Evolutionary conservation across 768 basidiomycete genomes (phyloP).

Genomic region (Suillus variegatus): DNA sequence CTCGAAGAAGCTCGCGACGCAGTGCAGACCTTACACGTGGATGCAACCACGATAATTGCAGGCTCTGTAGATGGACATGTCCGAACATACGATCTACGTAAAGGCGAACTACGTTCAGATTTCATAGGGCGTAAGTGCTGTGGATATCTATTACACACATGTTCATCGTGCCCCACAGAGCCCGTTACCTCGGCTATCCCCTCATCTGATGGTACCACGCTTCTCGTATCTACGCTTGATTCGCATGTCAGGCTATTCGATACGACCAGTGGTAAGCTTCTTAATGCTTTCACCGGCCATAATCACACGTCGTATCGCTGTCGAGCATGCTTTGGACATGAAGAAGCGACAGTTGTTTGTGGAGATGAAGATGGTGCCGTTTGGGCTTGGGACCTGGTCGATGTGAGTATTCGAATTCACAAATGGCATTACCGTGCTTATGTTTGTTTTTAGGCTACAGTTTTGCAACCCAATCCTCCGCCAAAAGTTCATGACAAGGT

Average conservation of each 20-base stretch:
- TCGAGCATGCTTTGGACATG: slow-evolving; percentile 80
- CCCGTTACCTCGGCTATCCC: slow-evolving; percentile 85
- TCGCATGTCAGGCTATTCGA: slow-evolving; percentile 88
- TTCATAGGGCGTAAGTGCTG: slow-evolving; percentile 79
- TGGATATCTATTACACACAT: not conserved
- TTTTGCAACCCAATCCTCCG: slow-evolving; percentile 71
- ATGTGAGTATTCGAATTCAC: slow-evolving; percentile 52
- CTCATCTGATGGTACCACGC: slow-evolving; percentile 76
- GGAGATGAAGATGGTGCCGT: slow-evolving; percentile 91
- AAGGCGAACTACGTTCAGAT: slow-evolving; percentile 87
- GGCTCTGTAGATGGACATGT: slow-evolving; percentile 93
- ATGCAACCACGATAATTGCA: slow-evolving; percentile 64
- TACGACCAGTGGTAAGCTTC: slow-evolving; percentile 71
- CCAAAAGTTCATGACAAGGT: slow-evolving; percentile 79
- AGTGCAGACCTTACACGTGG: slow-evolving; percentile 77
- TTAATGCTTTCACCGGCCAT: slow-evolving; percentile 87
- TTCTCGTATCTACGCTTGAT: slow-evolving; percentile 84
- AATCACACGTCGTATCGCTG: slow-evolving; percentile 73
- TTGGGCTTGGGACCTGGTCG: slow-evolving; percentile 93
- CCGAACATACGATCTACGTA: slow-evolving; percentile 92
- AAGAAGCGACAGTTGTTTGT: slow-evolving; percentile 77
- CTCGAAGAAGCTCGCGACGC: slow-evolving; percentile 88
- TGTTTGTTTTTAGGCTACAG: slow-evolving; percentile 54
- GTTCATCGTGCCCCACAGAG: slow-evolving; percentile 44
- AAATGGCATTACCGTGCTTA: slow-evolving; percentile 4